These are phyloP conservation scores for Talaromyces atroroseus DNA, from an alignment of 2,329 filamentous ascomycete genomes.

Conservation along the genomic window DNA sequence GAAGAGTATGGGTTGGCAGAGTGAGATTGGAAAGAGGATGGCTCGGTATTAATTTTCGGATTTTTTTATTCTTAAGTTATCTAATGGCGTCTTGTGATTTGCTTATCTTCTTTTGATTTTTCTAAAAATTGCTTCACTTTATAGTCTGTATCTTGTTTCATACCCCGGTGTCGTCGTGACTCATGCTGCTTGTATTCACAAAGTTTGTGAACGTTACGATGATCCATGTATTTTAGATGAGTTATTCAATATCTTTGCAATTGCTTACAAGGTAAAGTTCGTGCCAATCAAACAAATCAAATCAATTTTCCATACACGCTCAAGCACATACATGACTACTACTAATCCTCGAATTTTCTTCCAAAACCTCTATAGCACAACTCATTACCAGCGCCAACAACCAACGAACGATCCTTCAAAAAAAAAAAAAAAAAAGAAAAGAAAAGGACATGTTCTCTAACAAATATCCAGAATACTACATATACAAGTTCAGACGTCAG, in stretches of 20 bases:
- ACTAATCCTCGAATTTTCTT: neutral
- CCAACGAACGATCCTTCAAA: neutral
- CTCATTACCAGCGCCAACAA: neutral
- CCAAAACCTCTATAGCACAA: neutral
- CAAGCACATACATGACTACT: too few relatives aligned
- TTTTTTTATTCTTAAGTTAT: neutral
- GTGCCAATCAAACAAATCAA: too few relatives aligned
- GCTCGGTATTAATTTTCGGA: constrained; percentile 18
- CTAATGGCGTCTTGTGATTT: neutral
- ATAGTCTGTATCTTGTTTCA: too few relatives aligned
- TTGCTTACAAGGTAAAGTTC: too few relatives aligned
- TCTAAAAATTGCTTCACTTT: too few relatives aligned
- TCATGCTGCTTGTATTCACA: neutral
- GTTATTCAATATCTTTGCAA: neutral
- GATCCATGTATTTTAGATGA: neutral
- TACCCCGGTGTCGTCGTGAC: neutral
- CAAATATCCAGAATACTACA: neutral
- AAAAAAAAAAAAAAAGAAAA: neutral
- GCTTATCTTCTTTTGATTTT: too few relatives aligned
- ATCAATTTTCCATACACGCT: too few relatives aligned
- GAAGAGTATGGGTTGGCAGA: constrained; percentile 70
- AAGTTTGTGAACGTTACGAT: neutral
- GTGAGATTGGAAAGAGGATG: constrained; percentile 81
- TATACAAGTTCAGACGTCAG: neutral
- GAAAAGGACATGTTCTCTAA: neutral